Base-by-base conservation (phyloP, 1,139 yeast species). In the Meyerozyma athensensis region DNA sequence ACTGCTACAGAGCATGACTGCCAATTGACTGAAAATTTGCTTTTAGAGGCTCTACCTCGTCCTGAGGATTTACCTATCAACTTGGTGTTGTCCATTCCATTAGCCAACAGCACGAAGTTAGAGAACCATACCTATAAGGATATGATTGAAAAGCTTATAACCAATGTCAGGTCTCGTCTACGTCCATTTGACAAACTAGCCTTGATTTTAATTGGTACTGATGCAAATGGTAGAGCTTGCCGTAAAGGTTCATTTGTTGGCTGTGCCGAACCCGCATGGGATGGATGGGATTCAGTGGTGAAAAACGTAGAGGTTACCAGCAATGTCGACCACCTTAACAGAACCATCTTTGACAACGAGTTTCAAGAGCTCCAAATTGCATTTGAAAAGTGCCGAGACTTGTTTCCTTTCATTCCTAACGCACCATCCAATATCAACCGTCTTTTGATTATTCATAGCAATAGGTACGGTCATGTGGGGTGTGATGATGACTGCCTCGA, bases 231-330 rank as follows among this genome's bases (percentile, higher is more conserved):
- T 14, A 58, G 40, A 28, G 55, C 62, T 2, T 48, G 65, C 5
- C 51, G 58, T 19, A 53, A 59, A 28, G 81, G 81, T 0, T 66
- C 77, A 8, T 80, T 74, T 49, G 63, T 77, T 39, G 85, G 86
- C 0, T 73, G 79, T 49, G 65, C 69, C 3, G 57, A 63, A 13
- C 59, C 66, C n/a, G 44, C 50, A 2, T 80, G 86, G 86, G 61
- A 64, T 19, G 83, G 81, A 0, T 79, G 86, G 83, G 58, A 62
- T 19, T 63, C 65, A 2, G 49, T 79, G 7, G 52, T 79, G 10
- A 59, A 64, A 7, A 70, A 65, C 9, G 54, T 79, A 9, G 51
- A 58, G 28, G 64, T 74, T 12, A 61, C 56, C 17, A 45, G 61
- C 4, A 60, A 58, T 38, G n/a, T 39, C 10, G 37, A 40, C 17